Conservation (phyloP, 805 yeast genomes). For the Saturnispora mendoncae region DNA sequence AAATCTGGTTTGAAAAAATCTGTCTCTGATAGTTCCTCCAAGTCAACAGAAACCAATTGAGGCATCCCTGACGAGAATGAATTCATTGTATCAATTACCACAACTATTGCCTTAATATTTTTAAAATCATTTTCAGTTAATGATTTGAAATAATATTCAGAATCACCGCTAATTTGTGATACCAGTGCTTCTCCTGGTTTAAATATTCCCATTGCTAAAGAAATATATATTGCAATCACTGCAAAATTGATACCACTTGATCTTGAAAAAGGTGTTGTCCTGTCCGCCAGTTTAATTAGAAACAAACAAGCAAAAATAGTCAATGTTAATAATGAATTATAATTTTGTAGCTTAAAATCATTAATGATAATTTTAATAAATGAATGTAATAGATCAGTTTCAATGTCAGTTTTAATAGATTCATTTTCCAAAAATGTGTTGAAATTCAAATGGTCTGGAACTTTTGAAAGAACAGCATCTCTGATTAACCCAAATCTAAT, state of each 20-base stretch:
- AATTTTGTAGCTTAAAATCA: constrained; percentile 14
- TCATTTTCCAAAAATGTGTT: constrained; percentile 8
- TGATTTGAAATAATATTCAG: constrained; percentile 7
- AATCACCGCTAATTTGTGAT: not conserved
- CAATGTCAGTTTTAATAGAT: constrained; percentile 13
- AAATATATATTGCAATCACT: constrained; percentile 19
- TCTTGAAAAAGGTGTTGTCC: constrained; percentile 16
- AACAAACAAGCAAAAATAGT: constrained; percentile 17
- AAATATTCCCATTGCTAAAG: constrained; percentile 16
- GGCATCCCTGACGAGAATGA: constrained; percentile 21
- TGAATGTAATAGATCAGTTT: constrained; percentile 17
- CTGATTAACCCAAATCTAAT: constrained; percentile 13
- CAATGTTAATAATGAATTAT: constrained; percentile 17
- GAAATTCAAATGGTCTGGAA: constrained; percentile 8
- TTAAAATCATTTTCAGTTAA: constrained; percentile 17
- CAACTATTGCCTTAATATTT: constrained; percentile 15
- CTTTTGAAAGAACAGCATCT: constrained; percentile 1
- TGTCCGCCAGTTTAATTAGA: constrained; percentile 15
- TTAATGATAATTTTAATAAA: constrained; percentile 15
- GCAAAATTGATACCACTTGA: constrained; percentile 16
- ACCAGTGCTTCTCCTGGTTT: not conserved
- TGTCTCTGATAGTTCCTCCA: constrained; percentile 10
- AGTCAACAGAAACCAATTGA: constrained; percentile 10
- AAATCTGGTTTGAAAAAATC: constrained; percentile 1
- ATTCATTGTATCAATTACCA: constrained; percentile 19